A percentile compares a stretch with the other conserved stretches of the same genome.
Conservation (phyloP, 768 basidiomycete genomes). For the Strobilomyces dryophilus region DNA sequence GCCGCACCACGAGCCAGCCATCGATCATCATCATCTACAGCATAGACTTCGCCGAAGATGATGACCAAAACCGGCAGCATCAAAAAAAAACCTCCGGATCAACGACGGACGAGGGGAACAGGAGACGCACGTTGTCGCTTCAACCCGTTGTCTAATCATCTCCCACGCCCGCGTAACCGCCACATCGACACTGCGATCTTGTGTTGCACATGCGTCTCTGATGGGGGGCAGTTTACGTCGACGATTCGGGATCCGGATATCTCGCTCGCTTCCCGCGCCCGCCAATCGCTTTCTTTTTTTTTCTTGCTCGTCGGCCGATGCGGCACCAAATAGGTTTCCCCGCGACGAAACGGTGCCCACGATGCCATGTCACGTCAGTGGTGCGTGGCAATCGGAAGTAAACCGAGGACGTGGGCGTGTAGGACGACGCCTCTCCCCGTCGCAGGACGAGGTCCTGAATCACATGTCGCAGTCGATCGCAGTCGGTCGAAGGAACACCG, state of each 20-base stretch:
- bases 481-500: background rate
- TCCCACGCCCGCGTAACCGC: slow-evolving; percentile 12
- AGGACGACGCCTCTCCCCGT: background rate
- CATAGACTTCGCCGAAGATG: no score
- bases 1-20: background rate
- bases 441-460: background rate
- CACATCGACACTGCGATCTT: background rate
- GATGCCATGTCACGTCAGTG: background rate
- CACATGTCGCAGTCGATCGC: background rate
- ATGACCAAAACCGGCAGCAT: no score
- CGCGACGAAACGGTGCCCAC: background rate
- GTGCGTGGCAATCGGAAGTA: slow-evolving; percentile 2
- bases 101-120: no score
- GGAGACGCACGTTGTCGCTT: no score
- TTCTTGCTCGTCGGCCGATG: background rate
- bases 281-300: no score
- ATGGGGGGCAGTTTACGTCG: background rate
- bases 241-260: slow-evolving; percentile 2
- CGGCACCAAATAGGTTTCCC: background rate
- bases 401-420: background rate
- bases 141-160: background rate
- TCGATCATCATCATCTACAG: no score
- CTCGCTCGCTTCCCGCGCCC: background rate
- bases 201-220: background rate
- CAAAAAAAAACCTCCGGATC: no score